Conservation (phyloP, 495 filamentous ascomycete genomes). For the Hypoxylon perforatum region DNA sequence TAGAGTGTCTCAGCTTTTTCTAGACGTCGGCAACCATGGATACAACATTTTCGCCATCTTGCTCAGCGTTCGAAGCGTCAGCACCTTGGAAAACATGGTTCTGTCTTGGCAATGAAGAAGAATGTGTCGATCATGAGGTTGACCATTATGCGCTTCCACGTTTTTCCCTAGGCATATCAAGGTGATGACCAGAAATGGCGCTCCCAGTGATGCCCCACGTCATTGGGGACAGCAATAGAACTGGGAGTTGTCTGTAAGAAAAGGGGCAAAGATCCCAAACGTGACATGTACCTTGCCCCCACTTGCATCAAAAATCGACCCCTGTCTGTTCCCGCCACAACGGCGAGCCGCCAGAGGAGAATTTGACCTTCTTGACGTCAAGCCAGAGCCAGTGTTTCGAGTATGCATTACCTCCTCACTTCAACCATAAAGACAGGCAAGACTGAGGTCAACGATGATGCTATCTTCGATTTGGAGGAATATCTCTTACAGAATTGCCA, state of each 20-base stretch:
- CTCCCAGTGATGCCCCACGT: slow-evolving; percentile 9
- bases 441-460: neutral
- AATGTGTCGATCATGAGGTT: slow-evolving; percentile 20
- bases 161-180: slow-evolving; percentile 19
- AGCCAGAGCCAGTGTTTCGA: slow-evolving; percentile 15
- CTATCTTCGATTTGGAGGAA: neutral
- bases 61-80: neutral
- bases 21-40: slow-evolving; percentile 7
- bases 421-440: slow-evolving; percentile 5
- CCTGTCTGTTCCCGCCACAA: slow-evolving; percentile 7
- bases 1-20: slow-evolving; percentile 32
- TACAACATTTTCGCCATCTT: neutral
- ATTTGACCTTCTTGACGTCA: slow-evolving; percentile 1
- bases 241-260: slow-evolving; percentile 18
- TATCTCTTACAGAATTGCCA: slow-evolving; percentile 6
- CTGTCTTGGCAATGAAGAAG: neutral
- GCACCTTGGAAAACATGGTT: neutral
- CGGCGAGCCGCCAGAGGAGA: neutral
- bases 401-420: neutral
- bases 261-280: slow-evolving; percentile 9
- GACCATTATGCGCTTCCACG: slow-evolving; percentile 17
- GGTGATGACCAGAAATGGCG: slow-evolving; percentile 3
- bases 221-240: slow-evolving; percentile 18
- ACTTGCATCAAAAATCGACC: slow-evolving; percentile 1
- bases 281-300: slow-evolving; percentile 17